These are phyloP conservation scores for Carex kokanica DNA, from an alignment of 176 grass and related monocot species.

Conservation along the genomic window DNA sequence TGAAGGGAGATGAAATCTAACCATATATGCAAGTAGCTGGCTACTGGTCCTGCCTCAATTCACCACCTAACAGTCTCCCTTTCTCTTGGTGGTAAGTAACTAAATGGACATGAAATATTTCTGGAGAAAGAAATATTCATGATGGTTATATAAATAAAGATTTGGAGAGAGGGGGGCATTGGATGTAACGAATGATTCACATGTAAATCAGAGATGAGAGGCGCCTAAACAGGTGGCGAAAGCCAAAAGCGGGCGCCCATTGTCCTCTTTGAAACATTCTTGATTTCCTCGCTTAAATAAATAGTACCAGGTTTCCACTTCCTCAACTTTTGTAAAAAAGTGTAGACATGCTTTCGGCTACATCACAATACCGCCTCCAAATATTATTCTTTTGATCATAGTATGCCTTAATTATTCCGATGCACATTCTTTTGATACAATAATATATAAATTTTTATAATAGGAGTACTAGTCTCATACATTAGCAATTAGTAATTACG, in stretches of 20 bases:
- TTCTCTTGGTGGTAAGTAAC: neutral
- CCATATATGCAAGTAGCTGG: neutral
- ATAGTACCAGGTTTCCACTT: neutral
- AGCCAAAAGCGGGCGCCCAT: conserved; percentile 7
- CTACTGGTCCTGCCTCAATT: conserved; percentile 18
- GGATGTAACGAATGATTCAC: conserved; percentile 15
- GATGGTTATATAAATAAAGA: neutral
- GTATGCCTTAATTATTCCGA: neutral
- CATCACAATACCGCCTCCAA: neutral
- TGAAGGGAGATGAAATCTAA: neutral
- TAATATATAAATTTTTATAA: neutral
- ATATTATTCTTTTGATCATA: neutral
- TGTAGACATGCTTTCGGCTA: neutral
- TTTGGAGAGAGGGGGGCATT: neutral
- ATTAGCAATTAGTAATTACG: neutral
- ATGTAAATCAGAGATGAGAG: neutral
- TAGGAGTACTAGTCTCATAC: neutral
- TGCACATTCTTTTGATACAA: neutral
- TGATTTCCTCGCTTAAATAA: neutral
- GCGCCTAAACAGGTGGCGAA: conserved; percentile 1
- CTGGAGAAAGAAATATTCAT: neutral
- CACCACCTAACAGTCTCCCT: conserved; percentile 23
- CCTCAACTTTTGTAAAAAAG: conserved; percentile 1
- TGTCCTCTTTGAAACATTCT: conserved; percentile 2
- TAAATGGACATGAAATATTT: neutral